Base-by-base conservation (phyloP, 108 stramenopile genomes). In the Stephanodiscus minutulus region DNA sequence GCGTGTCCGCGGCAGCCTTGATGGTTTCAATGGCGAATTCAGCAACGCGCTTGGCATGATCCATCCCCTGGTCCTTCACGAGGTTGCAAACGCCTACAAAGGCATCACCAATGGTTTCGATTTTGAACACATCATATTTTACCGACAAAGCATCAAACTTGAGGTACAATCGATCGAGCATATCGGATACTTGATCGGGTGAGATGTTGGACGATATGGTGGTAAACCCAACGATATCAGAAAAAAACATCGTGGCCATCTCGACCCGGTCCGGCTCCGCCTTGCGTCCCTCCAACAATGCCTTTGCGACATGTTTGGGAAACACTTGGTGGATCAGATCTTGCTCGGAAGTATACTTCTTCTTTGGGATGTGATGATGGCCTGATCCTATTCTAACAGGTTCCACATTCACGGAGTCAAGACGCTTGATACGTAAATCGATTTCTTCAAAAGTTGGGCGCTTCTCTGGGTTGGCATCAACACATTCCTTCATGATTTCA, bases 51-150 rank as follows among this genome's bases (percentile, higher is more conserved):
- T 89, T 89, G 66, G 84, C 87, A 58, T 88, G 87, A 72, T 89
- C 86, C 1, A 52, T 47, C 10, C 73, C 71, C 72, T 88, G 92
- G 13, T 87, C 60, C 33, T 86, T 85, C 41, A 83, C 81, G 0
- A 89, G 73, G 65, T 89, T 89, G 13, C 83, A 79, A 17, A 87
- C 90, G 8, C 76, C 88, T 75, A 91, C 76, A 48, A 85, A 91
- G n/a, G 83, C 82, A 59, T 91, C 90, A 21, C 89, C 90, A 62
- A 91, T 87, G 0, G 86, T 89, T 60, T 92, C 91, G 7, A 92
- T 85, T 61, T 90, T 93, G 77, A 89, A 93, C 3, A 93, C 85
- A 49, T 82, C 80, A 70, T 88, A 85, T 27, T 86, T 82, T 21
- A 71, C 72, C 8, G 86, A 81, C 31, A 91, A 74, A 5, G 73